Conservation (phyloP, 208 protist genomes). For the Acanthamoeba healyi region DNA sequence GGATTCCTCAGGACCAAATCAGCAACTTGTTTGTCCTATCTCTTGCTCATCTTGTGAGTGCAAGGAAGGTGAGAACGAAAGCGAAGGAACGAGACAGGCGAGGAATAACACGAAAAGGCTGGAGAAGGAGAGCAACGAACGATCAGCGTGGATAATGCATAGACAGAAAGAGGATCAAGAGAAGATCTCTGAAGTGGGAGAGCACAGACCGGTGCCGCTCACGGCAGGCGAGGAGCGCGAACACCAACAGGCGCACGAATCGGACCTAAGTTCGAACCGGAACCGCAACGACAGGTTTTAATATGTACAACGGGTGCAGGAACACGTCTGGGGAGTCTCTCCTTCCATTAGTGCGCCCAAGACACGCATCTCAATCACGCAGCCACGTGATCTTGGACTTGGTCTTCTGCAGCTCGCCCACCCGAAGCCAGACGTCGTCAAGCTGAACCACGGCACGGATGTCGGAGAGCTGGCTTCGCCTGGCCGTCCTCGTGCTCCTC, state of each 20-base stretch:
- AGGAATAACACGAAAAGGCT: background rate
- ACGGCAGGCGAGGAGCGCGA: background rate
- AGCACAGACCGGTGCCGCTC: background rate
- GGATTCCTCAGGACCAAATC: conserved; percentile 77
- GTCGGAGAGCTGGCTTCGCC: background rate
- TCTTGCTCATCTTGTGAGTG: background rate
- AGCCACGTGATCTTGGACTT: background rate
- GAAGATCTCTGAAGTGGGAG: background rate
- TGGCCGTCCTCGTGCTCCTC: background rate
- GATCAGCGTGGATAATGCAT: background rate
- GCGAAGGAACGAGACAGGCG: background rate
- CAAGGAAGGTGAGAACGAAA: background rate
- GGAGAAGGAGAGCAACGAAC: background rate
- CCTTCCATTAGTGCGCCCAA: too few species aligned
- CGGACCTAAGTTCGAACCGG: too few species aligned
- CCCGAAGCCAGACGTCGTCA: background rate
- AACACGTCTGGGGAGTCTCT: too few species aligned
- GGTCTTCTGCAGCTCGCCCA: background rate
- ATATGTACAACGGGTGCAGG: too few species aligned
- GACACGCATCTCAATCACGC: background rate
- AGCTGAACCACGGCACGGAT: background rate
- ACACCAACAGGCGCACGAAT: too few species aligned
- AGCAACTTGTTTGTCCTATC: conserved; percentile 56
- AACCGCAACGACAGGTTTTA: too few species aligned
- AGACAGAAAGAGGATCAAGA: background rate